phyloP scores from a whole-genome alignment of 805 yeast genomes.

The Metschnikowia sp. region DNA sequence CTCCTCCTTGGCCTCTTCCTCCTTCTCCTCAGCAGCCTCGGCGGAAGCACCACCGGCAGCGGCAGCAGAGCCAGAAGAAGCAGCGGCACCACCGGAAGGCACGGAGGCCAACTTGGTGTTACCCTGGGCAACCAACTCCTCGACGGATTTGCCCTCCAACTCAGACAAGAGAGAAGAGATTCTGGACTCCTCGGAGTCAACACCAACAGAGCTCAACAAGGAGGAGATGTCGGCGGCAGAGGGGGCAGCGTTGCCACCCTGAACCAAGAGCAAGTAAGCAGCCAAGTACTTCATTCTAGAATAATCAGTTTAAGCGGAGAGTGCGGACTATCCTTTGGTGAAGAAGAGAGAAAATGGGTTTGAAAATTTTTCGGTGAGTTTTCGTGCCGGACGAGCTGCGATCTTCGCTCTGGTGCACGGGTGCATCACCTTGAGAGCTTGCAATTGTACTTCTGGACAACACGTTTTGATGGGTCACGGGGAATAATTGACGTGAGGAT shows the following conservation, averaged over 20 bases:
- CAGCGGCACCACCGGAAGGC: slow-evolving; percentile 97
- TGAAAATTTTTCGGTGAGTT: slow-evolving; percentile 8
- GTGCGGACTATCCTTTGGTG: slow-evolving; percentile 79
- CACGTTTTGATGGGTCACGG: no score
- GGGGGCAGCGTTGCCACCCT: slow-evolving; percentile 95
- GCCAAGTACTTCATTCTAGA: slow-evolving; percentile 96
- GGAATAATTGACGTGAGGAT: no score
- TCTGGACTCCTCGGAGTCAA: slow-evolving; percentile 90
- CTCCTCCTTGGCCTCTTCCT: slow-evolving; percentile 59
- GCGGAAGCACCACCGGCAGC: slow-evolving; percentile 72
- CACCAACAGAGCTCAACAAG: slow-evolving; percentile 91
- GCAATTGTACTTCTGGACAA: no score
- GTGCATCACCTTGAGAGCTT: neutral
- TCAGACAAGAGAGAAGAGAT: slow-evolving; percentile 75
- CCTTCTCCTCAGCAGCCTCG: slow-evolving; percentile 70
- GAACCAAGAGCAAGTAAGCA: slow-evolving; percentile 96
- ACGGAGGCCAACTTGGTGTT: slow-evolving; percentile 93
- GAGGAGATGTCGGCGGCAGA: slow-evolving; percentile 86
- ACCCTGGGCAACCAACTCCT: slow-evolving; percentile 92
- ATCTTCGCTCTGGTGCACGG: slow-evolving; percentile 9
- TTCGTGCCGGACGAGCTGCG: slow-evolving; percentile 1
- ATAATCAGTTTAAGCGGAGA: slow-evolving; percentile 74
- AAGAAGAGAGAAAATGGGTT: neutral
- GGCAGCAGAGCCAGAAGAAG: slow-evolving; percentile 68
- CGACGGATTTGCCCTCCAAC: slow-evolving; percentile 89